A percentile compares a stretch with the other conserved stretches of the same genome.
phyloP scores from a whole-genome alignment of 495 filamentous ascomycete species.

The Daldinia caldariorum region DNA sequence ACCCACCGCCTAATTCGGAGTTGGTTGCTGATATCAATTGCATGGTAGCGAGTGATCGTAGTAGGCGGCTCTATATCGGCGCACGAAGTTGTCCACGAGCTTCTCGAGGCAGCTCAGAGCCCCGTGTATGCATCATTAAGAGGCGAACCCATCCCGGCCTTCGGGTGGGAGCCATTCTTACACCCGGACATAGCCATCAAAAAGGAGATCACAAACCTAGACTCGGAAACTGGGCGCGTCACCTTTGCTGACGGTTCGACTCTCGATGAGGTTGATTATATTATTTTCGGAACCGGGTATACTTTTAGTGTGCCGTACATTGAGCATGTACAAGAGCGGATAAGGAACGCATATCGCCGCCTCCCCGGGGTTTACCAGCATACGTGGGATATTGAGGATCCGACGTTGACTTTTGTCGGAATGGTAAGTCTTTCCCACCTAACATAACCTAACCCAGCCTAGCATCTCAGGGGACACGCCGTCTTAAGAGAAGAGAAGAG shows the following conservation, averaged over 20 bases:
- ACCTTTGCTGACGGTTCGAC: slow-evolving; percentile 63
- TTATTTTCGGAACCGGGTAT: slow-evolving; percentile 69
- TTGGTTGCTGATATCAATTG: neutral
- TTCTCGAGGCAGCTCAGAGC: slow-evolving; percentile 43
- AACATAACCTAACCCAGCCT: neutral
- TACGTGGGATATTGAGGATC: slow-evolving; percentile 63
- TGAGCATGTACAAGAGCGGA: slow-evolving; percentile 59
- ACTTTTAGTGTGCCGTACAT: slow-evolving; percentile 66
- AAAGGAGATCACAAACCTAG: slow-evolving; percentile 52
- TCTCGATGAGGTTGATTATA: slow-evolving; percentile 62
- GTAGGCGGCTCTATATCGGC: slow-evolving; percentile 49
- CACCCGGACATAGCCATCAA: slow-evolving; percentile 61
- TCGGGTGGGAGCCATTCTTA: slow-evolving; percentile 57
- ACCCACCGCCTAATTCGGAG: neutral
- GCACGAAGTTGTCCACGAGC: slow-evolving; percentile 49
- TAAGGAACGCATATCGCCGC: slow-evolving; percentile 55
- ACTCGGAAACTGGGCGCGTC: slow-evolving; percentile 51
- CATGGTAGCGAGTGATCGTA: slow-evolving; percentile 45
- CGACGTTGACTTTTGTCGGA: slow-evolving; percentile 51
- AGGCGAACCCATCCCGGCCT: slow-evolving; percentile 48
- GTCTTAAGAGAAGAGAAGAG: too few species aligned
- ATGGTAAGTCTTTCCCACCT: slow-evolving; percentile 43
- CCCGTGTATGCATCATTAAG: slow-evolving; percentile 46
- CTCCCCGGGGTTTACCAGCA: slow-evolving; percentile 68
- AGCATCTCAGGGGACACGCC: too few species aligned